Base-by-base conservation (phyloP, 2,329 filamentous ascomycete species). In the Ceratocystis diversiconidia region DNA sequence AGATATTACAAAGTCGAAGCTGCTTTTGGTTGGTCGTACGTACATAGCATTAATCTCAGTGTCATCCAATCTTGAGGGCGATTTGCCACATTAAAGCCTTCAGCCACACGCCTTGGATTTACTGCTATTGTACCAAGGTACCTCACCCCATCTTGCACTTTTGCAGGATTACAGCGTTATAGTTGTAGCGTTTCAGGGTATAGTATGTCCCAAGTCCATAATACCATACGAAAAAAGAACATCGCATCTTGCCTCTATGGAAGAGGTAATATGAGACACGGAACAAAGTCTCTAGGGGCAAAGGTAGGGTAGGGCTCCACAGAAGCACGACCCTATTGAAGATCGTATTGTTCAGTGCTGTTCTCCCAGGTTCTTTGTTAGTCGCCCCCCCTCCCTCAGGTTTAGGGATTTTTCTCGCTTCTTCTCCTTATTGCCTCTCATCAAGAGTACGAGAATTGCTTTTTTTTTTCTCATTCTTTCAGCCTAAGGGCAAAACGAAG, bases 261-360 rank as follows among this genome's bases (percentile, higher is more conserved):
- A 41, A 41, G 36, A 52, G 22, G 48, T 52, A 12, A 52, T 52
- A 41, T 41, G 36, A 41, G 36, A 41, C 36, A 41, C 36, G 48
- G 17, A 36, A 30, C 55, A 36, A 59, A 36, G 55, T 36, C 55
- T 59, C 17, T n/a, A 59, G 25, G 48, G n/a, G n/a, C 48, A 25
- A 19, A 59, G 28, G 30, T n/a, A 59, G 32, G 28, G 30, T n/a
- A 59, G 32, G 19, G 55, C 28, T 36, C 55, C 28, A 59, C 55
- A 30, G 30, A 36, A 32, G 55, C 28, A 36, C 55, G 55, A 36
- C 28, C 28, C 28, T n/a, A 7, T 30, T 36, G 55, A 59, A 59
- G 55, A 59, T 59, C 55, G 55, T 59, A 59, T 59, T 15, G 28
- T 59, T n/a, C 55, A 32, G 55, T 19, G 55, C 55, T 36, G 25